These are phyloP conservation scores for Luffa aegyptiaca DNA, from an alignment of 306 rosid species.

Conservation along the genomic window DNA sequence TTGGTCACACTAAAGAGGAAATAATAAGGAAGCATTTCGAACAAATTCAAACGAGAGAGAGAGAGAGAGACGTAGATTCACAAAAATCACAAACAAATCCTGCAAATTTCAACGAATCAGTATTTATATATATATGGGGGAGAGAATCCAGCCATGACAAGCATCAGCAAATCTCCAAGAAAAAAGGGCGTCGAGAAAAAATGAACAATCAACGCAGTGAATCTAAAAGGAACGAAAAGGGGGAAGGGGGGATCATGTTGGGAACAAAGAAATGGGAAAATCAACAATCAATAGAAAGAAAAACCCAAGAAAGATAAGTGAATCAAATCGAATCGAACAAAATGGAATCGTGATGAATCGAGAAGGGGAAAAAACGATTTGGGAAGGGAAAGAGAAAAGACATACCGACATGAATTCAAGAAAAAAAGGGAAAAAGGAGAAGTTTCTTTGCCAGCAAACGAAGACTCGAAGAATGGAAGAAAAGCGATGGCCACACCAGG, in stretches of 20 bases:
- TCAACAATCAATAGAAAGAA: background rate
- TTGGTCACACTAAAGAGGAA: background rate
- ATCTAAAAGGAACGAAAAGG: background rate
- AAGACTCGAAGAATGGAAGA: background rate
- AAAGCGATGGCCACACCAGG: background rate
- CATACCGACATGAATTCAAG: constrained; percentile 92
- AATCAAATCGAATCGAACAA: constrained; percentile 11
- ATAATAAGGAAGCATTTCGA: background rate
- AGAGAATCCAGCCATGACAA: background rate
- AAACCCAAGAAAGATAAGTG: no score
- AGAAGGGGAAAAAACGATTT: background rate
- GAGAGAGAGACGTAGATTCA: background rate
- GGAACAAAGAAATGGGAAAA: background rate
- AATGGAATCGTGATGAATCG: constrained; percentile 3
- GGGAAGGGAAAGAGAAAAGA: background rate
- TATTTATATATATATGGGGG: background rate
- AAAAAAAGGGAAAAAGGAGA: constrained; percentile 11
- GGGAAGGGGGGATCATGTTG: background rate
- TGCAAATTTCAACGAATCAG: background rate
- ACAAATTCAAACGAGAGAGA: background rate
- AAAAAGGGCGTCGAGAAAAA: background rate
- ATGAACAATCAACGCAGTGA: background rate
- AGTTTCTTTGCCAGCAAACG: background rate
- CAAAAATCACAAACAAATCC: background rate
- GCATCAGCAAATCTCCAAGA: background rate